A percentile compares a stretch with the other conserved stretches of the same genome.
Evolutionary conservation across 331 rosid species (phyloP).

Genomic region (Quercus lobata): DNA sequence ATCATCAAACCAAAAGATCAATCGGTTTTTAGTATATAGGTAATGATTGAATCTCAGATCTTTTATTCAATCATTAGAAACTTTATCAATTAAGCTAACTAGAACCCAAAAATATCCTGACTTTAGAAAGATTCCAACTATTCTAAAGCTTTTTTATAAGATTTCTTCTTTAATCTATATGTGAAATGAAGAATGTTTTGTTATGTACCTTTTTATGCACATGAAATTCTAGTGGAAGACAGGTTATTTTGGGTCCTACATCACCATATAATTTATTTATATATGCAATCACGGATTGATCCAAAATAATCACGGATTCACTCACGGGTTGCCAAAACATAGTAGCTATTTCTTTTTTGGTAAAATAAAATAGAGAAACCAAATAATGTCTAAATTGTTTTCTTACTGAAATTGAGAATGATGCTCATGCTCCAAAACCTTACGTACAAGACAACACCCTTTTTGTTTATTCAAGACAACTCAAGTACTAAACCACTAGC

Average conservation of each 20-base stretch:
- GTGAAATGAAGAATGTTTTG: not conserved
- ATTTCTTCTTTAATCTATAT: not conserved
- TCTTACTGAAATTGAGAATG: not conserved
- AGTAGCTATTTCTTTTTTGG: not conserved
- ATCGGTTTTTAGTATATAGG: too few relatives aligned
- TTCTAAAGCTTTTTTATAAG: not conserved
- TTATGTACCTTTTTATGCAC: not conserved
- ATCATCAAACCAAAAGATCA: too few relatives aligned
- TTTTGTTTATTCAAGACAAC: not conserved
- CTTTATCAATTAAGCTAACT: too few relatives aligned
- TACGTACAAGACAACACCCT: not conserved
- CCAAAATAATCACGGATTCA: constrained; percentile 18
- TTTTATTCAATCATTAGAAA: too few relatives aligned
- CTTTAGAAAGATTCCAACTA: not conserved
- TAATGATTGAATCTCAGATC: too few relatives aligned
- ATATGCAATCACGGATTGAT: constrained; percentile 7
- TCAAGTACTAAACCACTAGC: not conserved
- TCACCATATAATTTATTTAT: not conserved
- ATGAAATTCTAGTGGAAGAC: not conserved
- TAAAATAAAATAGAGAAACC: not conserved
- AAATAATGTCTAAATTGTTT: not conserved
- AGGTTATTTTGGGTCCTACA: not conserved
- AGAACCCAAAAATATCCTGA: too few relatives aligned
- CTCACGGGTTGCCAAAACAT: constrained; percentile 23
- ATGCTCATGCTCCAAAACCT: not conserved